Evolutionary conservation across 371 early-diverging fungal species (phyloP), one percentile per base, ranked within the genome.

Genomic region (Parasitella parasitica): DNA sequence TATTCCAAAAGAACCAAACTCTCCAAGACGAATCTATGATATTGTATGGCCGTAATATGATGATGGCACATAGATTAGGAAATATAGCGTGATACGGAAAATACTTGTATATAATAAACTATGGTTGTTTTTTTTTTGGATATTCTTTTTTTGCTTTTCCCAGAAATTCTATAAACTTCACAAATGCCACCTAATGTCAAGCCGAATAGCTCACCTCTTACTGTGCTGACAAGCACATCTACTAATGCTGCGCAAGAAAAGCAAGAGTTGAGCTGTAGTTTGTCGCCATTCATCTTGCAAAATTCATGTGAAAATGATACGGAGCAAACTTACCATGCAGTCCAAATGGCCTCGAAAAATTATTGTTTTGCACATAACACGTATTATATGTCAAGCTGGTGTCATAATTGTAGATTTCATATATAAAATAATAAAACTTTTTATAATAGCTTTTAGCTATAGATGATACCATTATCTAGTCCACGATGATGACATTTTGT

Each of bases 361-460:
- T 63, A 63, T 13, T 63, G 63, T 34, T 56, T 63, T 56, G 56
- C 63, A 12, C 63, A 63, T 28, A 56, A 63, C 6, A 63, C 57
- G 3, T 63, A 63, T n/a, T 56, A 57, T 22, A 39, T 63, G 11
- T 49, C 50, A n/a, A 63, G 63, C 22, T 63, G 63, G 63, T 63
- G 63, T 39, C 63, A 56, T 20, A 63, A 28, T 20, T 63, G 63
- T 63, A 48, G 28, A 63, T 63, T 63, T 38, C 37, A 63, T 5
- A 63, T 63, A 28, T 63, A 35, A 61, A n/a, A n/a, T n/a, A n/a
- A n/a, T n/a, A n/a, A n/a, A n/a, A n/a, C n/a, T n/a, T n/a, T n/a
- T n/a, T n/a, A n/a, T n/a, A n/a, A n/a, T n/a, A n/a, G n/a, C n/a
- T n/a, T n/a, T n/a, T n/a, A n/a, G n/a, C n/a, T n/a, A n/a, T n/a